Evolutionary conservation across 1,284 basidiomycete species (phyloP).

Genomic region (Malassezia psittaci): DNA sequence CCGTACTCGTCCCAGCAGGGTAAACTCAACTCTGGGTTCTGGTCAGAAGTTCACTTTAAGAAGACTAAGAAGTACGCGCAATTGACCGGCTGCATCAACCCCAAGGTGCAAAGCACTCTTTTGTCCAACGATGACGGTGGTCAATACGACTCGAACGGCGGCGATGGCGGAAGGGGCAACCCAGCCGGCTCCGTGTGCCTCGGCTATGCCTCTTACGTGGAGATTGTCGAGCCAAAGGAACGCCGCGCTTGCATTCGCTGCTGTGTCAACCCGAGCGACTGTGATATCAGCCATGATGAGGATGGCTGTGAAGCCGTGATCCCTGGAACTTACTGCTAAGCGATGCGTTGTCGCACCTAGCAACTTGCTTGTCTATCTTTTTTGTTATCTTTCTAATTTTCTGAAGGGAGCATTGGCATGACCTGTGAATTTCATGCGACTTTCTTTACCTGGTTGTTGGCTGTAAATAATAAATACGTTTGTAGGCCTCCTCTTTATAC

Average conservation of each 20-base stretch:
- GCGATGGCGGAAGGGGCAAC: constrained; percentile 38
- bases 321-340: constrained; percentile 18
- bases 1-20: constrained; percentile 14
- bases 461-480: too few relatives aligned
- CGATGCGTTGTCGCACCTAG: too few relatives aligned
- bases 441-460: too few relatives aligned
- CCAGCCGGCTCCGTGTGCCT: constrained; percentile 28
- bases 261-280: constrained; percentile 28
- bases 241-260: constrained; percentile 40
- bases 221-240: constrained; percentile 36
- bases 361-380: neutral
- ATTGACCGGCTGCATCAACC: constrained; percentile 25
- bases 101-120: constrained; percentile 16
- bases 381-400: neutral
- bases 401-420: too few relatives aligned
- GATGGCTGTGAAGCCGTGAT: constrained; percentile 21
- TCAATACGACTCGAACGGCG: constrained; percentile 44
- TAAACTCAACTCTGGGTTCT: constrained; percentile 16
- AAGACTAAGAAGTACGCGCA: constrained; percentile 20
- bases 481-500: too few relatives aligned
- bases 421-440: too few relatives aligned
- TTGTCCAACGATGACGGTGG: constrained; percentile 31
- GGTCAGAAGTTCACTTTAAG: constrained; percentile 19
- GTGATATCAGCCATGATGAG: constrained; percentile 17
- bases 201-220: constrained; percentile 38